Percentiles rank a stretch among this genome's conserved stretches.
These are phyloP conservation scores for Candida stauntonica DNA, from an alignment of 805 yeast genomes.

Conservation along the genomic window DNA sequence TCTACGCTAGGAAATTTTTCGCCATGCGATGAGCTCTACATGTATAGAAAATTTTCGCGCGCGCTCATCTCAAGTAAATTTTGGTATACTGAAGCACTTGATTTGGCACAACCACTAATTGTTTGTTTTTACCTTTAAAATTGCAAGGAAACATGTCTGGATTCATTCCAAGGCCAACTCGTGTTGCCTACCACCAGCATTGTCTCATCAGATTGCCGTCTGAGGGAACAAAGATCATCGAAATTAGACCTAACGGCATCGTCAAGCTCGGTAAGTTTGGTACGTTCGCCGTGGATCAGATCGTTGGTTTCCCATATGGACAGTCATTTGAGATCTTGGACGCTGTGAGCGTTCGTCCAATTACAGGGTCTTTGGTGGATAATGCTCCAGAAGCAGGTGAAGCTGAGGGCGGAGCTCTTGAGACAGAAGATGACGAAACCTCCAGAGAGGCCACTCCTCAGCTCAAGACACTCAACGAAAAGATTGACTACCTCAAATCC, in stretches of 20 bases:
- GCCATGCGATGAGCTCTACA: constrained; percentile 7
- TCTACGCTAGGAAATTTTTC: constrained; percentile 9
- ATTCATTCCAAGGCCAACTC: constrained; percentile 18
- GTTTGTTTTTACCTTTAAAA: too few species aligned
- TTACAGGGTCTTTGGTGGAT: constrained; percentile 33
- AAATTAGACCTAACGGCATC: constrained; percentile 53
- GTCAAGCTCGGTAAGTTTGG: constrained; percentile 92
- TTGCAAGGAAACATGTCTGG: neutral
- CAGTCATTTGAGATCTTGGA: constrained; percentile 82
- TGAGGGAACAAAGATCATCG: constrained; percentile 68
- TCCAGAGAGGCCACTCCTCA: constrained; percentile 31
- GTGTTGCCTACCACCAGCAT: constrained; percentile 26
- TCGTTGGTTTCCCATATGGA: constrained; percentile 81
- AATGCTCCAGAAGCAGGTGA: constrained; percentile 27
- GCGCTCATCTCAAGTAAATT: too few species aligned
- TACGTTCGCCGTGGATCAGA: constrained; percentile 64
- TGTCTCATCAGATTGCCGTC: constrained; percentile 78
- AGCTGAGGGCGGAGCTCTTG: constrained; percentile 15
- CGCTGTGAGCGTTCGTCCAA: constrained; percentile 46
- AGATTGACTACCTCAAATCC: constrained; percentile 28
- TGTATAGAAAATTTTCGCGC: neutral
- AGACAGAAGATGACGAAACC: constrained; percentile 30
- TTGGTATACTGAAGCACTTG: too few species aligned
- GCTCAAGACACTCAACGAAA: constrained; percentile 24
- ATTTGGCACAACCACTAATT: too few species aligned